Evolutionary conservation across 768 basidiomycete genomes (phyloP), one percentile per base, ranked within the genome.

Genomic region (Suillus alpinus): DNA sequence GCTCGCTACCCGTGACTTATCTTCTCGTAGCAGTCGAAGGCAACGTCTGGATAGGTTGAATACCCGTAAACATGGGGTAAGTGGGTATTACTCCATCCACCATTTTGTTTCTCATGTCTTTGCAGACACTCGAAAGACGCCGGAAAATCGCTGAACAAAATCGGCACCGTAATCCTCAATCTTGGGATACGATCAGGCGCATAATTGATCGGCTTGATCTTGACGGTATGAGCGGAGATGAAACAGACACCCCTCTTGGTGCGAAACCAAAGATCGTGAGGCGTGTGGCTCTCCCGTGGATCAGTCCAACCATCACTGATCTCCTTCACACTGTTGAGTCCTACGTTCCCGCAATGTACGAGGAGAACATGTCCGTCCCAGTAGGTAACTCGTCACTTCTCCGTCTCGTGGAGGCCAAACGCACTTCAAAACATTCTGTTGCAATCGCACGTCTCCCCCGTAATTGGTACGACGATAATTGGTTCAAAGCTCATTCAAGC

Each of bases 141-240:
- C 14, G 23, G 34, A 23, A 56, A 51, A 59, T 64, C 4, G n/a
- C 14, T 2, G 10, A 2, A 3, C 36, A 62, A 29, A 64, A 64
- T 39, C 3, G 26, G 16, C 57, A 37, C 8, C 12, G 12, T 29
- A 53, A 64, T 50, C 52, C 60, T 16, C n/a, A 55, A 31, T 14
- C 6, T 2, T 64, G 52, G 52, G 46, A 58, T 26, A 23, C 20
- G 2, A 46, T 58, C 26, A 0, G 1, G 4, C 26, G 41, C 7
- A 43, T 58, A 3, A 40, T 55, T 23, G 26, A 26, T 4, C 6
- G 31, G 29, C 56, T 64, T 6, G 26, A 23, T 32, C 12, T 64
- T 6, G 26, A 62, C 5, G 61, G 61, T 7, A 62, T 63, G 62
- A 63, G 60, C 26, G 49, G 49, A 32, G 60, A 63, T 20, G 26